phyloP scores from a whole-genome alignment of 306 rosid genomes.

The Gleditsia sinensis region DNA sequence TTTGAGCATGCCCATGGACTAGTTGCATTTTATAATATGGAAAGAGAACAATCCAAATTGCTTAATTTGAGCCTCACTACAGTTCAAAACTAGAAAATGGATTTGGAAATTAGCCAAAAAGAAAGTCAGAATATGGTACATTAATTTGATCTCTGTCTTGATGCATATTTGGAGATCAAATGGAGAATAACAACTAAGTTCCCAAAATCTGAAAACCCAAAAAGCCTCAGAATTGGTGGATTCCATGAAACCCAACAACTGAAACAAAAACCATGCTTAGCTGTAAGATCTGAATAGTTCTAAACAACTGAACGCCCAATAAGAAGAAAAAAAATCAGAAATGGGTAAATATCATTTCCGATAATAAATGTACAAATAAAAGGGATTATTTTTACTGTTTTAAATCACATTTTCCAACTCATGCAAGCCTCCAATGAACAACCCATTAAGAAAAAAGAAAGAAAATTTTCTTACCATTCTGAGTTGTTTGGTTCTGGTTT shows the following conservation, averaged over 20 bases:
- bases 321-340: neutral
- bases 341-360: neutral
- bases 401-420: neutral
- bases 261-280: neutral
- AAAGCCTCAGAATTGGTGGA: conserved; percentile 2
- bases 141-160: neutral
- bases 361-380: neutral
- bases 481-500: conserved; percentile 25
- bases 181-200: conserved; percentile 16
- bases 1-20: neutral
- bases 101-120: neutral
- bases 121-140: neutral
- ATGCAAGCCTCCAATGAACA: conserved; percentile 2
- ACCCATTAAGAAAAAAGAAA: neutral
- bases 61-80: neutral
- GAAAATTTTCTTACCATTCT: neutral
- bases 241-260: neutral
- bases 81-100: neutral
- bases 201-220: neutral
- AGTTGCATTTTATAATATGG: neutral
- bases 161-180: neutral
- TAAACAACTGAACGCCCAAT: neutral
- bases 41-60: neutral
- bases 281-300: neutral
- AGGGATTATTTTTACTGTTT: neutral